A percentile compares a stretch with the other conserved stretches of the same genome.
Evolutionary conservation across 2,329 filamentous ascomycete species (phyloP).

Genomic region (Penicillium aurantiogriseum): DNA sequence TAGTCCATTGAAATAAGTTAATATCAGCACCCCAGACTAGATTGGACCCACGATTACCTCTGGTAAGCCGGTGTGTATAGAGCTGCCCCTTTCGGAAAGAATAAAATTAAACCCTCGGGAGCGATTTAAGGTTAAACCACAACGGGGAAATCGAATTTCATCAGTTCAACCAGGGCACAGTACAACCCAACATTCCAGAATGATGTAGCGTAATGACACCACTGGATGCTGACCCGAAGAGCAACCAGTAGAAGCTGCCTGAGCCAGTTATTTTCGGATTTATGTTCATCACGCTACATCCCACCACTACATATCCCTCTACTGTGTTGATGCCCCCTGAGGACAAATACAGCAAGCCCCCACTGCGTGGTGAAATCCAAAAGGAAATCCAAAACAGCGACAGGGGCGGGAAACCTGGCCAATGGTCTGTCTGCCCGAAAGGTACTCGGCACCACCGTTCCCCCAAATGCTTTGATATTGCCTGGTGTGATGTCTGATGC

Average conservation of each 20-base stretch:
- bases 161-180: neutral
- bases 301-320: neutral
- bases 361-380: conserved; percentile 49
- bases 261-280: neutral
- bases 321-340: conserved; percentile 43
- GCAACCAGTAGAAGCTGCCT: neutral
- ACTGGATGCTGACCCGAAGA: neutral
- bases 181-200: neutral
- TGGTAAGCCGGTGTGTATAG: too few relatives aligned
- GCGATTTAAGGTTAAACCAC: neutral
- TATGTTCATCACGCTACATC: neutral
- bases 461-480: neutral
- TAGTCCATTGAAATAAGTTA: neutral
- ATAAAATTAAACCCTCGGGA: neutral
- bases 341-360: conserved; percentile 50
- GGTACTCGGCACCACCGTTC: conserved; percentile 22
- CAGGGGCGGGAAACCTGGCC: conserved; percentile 49
- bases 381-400: conserved; percentile 47
- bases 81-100: too few relatives aligned
- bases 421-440: conserved; percentile 53
- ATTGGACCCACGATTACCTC: neutral
- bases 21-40: neutral
- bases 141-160: neutral
- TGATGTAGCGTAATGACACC: neutral
- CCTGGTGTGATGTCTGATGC: too few relatives aligned